phyloP scores from a whole-genome alignment of 768 basidiomycete genomes.

The Leccinellum luteum region DNA sequence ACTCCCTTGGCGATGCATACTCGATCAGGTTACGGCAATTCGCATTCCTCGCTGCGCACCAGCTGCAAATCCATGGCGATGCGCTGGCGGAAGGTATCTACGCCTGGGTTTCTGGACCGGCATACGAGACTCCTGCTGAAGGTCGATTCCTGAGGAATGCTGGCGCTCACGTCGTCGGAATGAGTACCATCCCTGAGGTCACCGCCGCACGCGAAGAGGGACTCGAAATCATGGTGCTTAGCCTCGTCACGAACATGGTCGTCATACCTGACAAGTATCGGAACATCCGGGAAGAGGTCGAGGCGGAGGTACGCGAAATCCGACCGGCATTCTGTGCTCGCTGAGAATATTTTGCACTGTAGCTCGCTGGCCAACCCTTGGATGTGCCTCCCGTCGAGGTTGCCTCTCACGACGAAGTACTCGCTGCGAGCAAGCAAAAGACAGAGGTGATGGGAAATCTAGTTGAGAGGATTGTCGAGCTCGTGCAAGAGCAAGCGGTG shows the following conservation, averaged over 20 bases:
- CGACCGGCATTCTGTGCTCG: not conserved
- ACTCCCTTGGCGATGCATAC: conserved; percentile 84
- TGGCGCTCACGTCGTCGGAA: conserved; percentile 90
- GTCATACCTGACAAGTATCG: conserved; percentile 66
- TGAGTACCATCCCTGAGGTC: conserved; percentile 92
- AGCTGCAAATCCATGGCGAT: conserved; percentile 49
- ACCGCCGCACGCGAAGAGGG: conserved; percentile 75
- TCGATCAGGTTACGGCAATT: conserved; percentile 66
- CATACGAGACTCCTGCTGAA: conserved; percentile 88
- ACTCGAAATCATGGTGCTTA: conserved; percentile 73
- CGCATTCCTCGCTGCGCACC: conserved; percentile 68
- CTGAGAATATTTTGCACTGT: conserved; percentile 1
- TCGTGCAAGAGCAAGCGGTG: conserved; percentile 23
- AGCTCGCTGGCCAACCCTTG: conserved; percentile 62
- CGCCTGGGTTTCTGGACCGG: conserved; percentile 88
- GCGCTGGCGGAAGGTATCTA: conserved; percentile 81
- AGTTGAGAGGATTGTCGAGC: conserved; percentile 62
- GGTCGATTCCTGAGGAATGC: conserved; percentile 70
- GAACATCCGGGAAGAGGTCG: conserved; percentile 71
- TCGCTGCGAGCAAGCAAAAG: conserved; percentile 61
- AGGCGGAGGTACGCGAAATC: conserved; percentile 59
- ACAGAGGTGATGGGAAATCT: conserved; percentile 69
- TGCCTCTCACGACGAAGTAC: conserved; percentile 80
- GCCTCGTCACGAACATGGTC: conserved; percentile 84
- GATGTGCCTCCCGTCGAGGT: conserved; percentile 40